Evolutionary conservation across 192 early-diverging fungal species (phyloP), one percentile per base, ranked within the genome.

Genomic region (Linderina pennispora): DNA sequence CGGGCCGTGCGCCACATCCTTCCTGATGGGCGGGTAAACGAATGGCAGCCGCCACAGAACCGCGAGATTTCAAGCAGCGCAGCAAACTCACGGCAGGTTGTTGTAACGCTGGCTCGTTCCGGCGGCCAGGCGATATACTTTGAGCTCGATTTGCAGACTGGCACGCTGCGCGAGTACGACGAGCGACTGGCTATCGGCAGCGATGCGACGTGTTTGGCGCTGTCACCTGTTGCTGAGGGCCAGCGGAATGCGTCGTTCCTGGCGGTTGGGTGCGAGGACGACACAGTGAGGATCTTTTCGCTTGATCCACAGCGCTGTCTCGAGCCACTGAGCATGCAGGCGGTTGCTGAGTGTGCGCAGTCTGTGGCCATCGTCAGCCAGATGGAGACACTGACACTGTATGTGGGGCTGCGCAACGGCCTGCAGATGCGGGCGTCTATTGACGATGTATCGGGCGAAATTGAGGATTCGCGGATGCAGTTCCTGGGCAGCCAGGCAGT

Each of bases 191-290:
- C 83, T 38, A 84, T 88, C 58, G 72, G 77, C 8, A 71, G 80
- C 17, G 77, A 80, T 19, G 75, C 93, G 21, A 80, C 84, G 4
- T 80, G 86, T 33, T 45, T 98, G 31, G 83, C 88, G 14, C 67
- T 99, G 50, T 81, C 89, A 5, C 79, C 81, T 4, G 80, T 96
- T 23, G 86, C 90, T 8, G 74, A 75, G 22, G 90, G 90, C 23
- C 77, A 90, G 8, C 78, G 76, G 32, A 58, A 85, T 14, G 76
- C 83, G 24, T 75, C 77, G 20, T 94, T 92, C 53, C 74, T 90
- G 69, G 90, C 97, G 1, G 90, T 90, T 8, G 97, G 92, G 17
- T 95, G 90, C 59, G 84, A 75, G 39, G 97, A 99, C 59, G 76
- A 79, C 48, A 94, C 97, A 1, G 92, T 99, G 8, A 77, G 97